These are phyloP conservation scores for Protostelium mycophagum DNA, from an alignment of 78 protist species.

Conservation along the genomic window DNA sequence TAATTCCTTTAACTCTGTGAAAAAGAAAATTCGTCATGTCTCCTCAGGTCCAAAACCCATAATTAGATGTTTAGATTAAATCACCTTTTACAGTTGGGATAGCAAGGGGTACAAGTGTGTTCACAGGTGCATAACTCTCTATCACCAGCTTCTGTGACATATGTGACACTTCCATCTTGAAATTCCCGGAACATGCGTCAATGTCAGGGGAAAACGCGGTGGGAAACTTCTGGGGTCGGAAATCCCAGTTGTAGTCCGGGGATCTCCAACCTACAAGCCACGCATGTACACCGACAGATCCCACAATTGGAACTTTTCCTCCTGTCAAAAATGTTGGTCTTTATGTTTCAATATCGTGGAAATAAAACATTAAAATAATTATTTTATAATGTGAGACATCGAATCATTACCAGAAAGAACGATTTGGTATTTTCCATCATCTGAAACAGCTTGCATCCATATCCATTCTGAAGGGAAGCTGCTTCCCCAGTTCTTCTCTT, in stretches of 20 bases:
- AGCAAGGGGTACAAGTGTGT: background rate
- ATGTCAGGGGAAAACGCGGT: background rate
- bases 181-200: background rate
- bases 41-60: too few relatives aligned
- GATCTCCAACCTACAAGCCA: background rate
- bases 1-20: too few relatives aligned
- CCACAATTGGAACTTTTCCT: slow-evolving; percentile 1
- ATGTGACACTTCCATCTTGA: background rate
- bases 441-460: background rate
- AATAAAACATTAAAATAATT: background rate
- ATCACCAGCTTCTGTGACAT: background rate
- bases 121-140: background rate
- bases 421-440: background rate
- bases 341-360: background rate
- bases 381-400: too few relatives aligned
- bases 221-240: background rate
- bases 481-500: slow-evolving; percentile 11
- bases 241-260: background rate
- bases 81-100: background rate
- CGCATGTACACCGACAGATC: background rate
- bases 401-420: background rate
- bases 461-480: slow-evolving; percentile 3
- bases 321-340: too few relatives aligned
- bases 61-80: background rate
- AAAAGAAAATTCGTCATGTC: too few relatives aligned